Evolutionary conservation across 2,329 filamentous ascomycete species (phyloP).

Genomic region (Nothophoma quercina): DNA sequence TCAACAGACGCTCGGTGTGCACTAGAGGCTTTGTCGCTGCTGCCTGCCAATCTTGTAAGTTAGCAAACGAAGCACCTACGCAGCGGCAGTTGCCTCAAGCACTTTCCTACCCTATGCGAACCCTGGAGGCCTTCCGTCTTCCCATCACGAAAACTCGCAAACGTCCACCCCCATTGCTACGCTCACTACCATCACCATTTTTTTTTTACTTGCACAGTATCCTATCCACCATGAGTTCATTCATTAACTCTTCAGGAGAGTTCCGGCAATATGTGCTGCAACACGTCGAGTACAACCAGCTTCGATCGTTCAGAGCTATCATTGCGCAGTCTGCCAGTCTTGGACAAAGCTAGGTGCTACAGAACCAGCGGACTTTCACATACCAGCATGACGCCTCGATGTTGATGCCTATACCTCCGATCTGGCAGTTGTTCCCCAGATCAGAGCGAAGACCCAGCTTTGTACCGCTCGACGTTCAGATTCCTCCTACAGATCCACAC

Average conservation of each 20-base stretch:
- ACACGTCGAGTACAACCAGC: neutral
- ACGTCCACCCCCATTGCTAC: neutral
- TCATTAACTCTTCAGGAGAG: neutral
- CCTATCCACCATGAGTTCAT: neutral
- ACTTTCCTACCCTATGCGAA: neutral
- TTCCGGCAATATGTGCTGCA: neutral
- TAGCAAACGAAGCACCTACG: neutral
- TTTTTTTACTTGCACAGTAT: neutral
- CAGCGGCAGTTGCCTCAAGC: neutral
- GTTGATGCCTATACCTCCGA: no score
- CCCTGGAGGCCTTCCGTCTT: neutral
- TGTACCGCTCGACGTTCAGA: no score
- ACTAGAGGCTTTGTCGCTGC: neutral
- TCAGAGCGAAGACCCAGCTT: neutral
- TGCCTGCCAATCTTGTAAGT: no score
- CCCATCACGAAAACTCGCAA: neutral
- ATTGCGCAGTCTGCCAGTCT: neutral
- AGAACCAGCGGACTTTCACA: neutral
- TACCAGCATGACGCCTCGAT: no score
- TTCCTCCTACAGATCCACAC: no score
- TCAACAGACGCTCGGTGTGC: no score
- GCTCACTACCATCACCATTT: neutral
- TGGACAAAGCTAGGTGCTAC: constrained; percentile 7
- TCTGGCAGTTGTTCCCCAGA: no score
- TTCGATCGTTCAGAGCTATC: neutral